Evolutionary conservation across 805 yeast genomes (phyloP), one percentile per base, ranked within the genome.

Genomic region (Candida dajiaensis): DNA sequence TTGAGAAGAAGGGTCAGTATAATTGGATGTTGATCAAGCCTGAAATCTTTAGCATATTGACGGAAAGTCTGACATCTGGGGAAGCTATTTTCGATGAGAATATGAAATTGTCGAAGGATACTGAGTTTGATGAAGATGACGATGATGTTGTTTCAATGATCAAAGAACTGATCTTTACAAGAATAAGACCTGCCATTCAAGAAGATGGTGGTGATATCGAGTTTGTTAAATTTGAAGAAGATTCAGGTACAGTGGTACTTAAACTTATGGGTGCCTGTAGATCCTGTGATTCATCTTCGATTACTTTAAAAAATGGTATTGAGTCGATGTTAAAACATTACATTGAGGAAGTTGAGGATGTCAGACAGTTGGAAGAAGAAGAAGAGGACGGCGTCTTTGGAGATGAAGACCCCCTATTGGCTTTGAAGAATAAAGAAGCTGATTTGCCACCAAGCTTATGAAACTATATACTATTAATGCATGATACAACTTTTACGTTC

Each of bases 201-300:
- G 89, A 82, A 50, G 89, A 82, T 57, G 89, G 89, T 40, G 89
- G 89, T 5, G 89, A 82, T 57, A 76, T 82, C 40, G 86, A 81
- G 55, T 82, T 81, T 64, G 79, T 83, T 29, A 68, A 70, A 1
- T 81, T 82, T 57, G 81, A 78, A 50, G 82, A 78, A 51, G 73
- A 73, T 8, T 59, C 69, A 3, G 89, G 89, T 9, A 71, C 75
- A 1, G 87, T 81, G 1, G 72, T 68, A 46, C 70, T 82, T 55
- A 75, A 75, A 60, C 69, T 82, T 44, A 75, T 75, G 61, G 89
- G 89, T 28, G 88, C 88, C 1, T 82, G 89, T 59, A 73, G 85
- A 58, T 77, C 85, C n/a, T 82, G 89, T 58, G 83, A 81, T 53
- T 71, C 82, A 18, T 76, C 82, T 45, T 77, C 81, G 38, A 81